These are phyloP conservation scores for Nepenthes mirabilis DNA, from an alignment of 148 eudicot species.

Conservation along the genomic window DNA sequence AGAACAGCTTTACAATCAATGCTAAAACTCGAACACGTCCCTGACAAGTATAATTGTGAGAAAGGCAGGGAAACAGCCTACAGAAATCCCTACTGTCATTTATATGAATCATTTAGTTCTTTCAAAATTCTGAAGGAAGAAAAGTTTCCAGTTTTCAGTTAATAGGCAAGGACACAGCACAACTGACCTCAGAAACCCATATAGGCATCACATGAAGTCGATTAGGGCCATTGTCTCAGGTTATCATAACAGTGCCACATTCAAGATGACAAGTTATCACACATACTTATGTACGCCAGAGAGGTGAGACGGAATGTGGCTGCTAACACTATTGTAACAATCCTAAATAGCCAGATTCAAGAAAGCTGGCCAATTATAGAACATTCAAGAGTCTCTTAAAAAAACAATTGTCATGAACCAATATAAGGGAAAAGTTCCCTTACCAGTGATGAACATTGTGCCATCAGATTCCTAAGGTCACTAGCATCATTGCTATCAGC, in stretches of 20 bases:
- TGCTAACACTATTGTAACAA: no score
- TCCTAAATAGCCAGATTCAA: background rate
- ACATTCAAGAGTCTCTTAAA: no score
- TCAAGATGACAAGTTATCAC: no score
- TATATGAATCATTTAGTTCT: background rate
- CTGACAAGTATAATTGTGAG: constrained; percentile 25
- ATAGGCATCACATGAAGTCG: no score
- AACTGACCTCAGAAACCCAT: no score
- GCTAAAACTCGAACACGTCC: constrained; percentile 82
- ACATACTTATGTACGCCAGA: no score
- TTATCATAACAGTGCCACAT: no score
- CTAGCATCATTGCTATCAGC: constrained; percentile 41
- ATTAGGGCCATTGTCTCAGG: no score
- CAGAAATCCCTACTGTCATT: background rate
- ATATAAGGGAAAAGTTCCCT: background rate
- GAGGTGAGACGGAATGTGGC: no score
- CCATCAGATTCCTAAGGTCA: constrained; percentile 48
- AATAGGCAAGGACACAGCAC: no score
- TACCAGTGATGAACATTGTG: constrained; percentile 71
- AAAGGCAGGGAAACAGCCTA: background rate
- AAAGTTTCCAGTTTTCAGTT: no score
- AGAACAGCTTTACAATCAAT: constrained; percentile 83
- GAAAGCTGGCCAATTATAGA: background rate
- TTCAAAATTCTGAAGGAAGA: background rate
- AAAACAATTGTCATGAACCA: background rate